phyloP scores from a whole-genome alignment of 2,329 filamentous ascomycete genomes.

The Aureobasidium melanogenum region DNA sequence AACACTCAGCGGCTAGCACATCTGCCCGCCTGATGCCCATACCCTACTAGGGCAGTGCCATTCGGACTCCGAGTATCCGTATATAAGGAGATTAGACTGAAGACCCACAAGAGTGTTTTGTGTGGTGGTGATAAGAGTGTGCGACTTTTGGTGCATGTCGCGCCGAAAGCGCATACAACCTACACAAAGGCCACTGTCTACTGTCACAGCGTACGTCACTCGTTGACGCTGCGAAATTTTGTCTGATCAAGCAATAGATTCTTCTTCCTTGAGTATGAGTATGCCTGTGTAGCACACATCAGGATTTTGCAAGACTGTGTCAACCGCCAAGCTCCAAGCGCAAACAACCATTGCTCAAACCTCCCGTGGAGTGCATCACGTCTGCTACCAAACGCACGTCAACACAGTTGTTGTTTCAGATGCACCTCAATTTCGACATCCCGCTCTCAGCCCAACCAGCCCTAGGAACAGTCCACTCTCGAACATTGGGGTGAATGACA shows the following conservation, averaged over 20 bases:
- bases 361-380: neutral
- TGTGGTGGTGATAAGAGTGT: neutral
- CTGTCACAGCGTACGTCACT: neutral
- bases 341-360: neutral
- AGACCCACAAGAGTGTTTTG: neutral
- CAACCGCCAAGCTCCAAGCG: neutral
- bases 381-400: conserved; percentile 2
- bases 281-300: too few species aligned
- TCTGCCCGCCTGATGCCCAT: neutral
- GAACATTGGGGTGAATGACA: neutral
- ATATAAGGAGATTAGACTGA: neutral
- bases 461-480: neutral
- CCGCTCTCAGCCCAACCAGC: neutral
- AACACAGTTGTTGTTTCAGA: conserved; percentile 4
- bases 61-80: neutral
- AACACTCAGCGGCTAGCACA: neutral
- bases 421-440: neutral
- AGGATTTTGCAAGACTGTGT: neutral
- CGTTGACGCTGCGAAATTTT: neutral
- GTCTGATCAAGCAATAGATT: neutral
- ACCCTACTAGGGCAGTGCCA: neutral
- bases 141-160: neutral
- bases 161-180: neutral
- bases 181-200: neutral
- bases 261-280: too few species aligned